Evolutionary conservation across 345 rosid genomes (phyloP).

Genomic region (Schrenkiella parvula): DNA sequence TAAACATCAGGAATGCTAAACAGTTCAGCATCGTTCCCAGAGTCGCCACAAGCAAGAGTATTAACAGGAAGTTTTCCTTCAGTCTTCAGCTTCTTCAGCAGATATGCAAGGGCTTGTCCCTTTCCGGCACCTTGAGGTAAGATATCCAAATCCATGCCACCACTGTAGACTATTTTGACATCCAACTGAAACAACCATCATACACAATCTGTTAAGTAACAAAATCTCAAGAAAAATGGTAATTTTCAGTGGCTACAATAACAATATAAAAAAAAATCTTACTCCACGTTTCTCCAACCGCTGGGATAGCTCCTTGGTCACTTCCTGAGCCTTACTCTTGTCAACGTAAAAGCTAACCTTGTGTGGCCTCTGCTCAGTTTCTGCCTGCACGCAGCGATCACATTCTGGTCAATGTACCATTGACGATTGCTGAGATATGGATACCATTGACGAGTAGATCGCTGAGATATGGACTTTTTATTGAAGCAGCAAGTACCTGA

Average conservation of each 20-base stretch:
- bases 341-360: constrained; percentile 90
- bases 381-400: constrained; percentile 48
- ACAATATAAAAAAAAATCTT: constrained; percentile 13
- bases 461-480: neutral
- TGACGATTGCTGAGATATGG: neutral
- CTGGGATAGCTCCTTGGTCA: constrained; percentile 58
- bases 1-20: constrained; percentile 85
- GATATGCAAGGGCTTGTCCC: constrained; percentile 95
- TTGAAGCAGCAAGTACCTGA: constrained; percentile 50
- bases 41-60: constrained; percentile 97
- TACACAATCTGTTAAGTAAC: neutral
- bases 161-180: constrained; percentile 90
- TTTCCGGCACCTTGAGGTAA: constrained; percentile 97
- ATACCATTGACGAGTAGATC: neutral
- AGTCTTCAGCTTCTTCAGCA: constrained; percentile 63
- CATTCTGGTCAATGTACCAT: neutral
- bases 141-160: constrained; percentile 93
- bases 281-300: constrained; percentile 65
- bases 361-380: constrained; percentile 86
- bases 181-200: constrained; percentile 53
- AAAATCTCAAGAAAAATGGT: neutral
- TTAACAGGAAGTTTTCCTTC: constrained; percentile 71
- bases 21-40: constrained; percentile 97
- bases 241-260: neutral
- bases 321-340: constrained; percentile 68